phyloP scores from a whole-genome alignment of 192 early-diverging fungal genomes.

The Pilaira anomala region DNA sequence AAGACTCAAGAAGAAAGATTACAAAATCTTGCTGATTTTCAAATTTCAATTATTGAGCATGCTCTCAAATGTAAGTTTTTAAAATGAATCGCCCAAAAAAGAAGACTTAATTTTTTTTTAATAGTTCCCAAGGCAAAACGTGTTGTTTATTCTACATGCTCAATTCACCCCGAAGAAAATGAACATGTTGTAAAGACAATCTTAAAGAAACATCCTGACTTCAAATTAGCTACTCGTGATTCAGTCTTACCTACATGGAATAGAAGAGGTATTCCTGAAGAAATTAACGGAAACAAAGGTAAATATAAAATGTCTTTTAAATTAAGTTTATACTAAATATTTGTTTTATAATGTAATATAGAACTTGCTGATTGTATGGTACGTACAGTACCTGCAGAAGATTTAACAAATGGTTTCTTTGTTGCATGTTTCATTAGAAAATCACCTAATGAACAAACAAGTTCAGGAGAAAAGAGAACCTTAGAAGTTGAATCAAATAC shows the following conservation, averaged over 20 bases:
- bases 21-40: constrained; percentile 80
- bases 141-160: constrained; percentile 96
- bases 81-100: neutral
- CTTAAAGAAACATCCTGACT: constrained; percentile 52
- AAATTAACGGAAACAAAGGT: constrained; percentile 42
- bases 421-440: constrained; percentile 86
- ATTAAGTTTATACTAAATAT: neutral
- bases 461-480: constrained; percentile 5
- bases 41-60: constrained; percentile 74
- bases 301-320: neutral
- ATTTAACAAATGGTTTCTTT: constrained; percentile 95
- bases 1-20: constrained; percentile 58
- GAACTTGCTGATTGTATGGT: constrained; percentile 64
- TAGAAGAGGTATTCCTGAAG: constrained; percentile 65
- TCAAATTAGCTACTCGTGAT: constrained; percentile 50
- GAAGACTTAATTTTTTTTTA: neutral
- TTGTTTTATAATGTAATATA: neutral
- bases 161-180: constrained; percentile 88
- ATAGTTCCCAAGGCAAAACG: constrained; percentile 74
- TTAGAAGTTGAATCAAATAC: neutral
- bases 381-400: constrained; percentile 73
- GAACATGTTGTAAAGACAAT: constrained; percentile 86
- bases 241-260: constrained; percentile 77
- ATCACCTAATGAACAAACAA: neutral
- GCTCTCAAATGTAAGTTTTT: constrained; percentile 64